Evolutionary conservation across 371 early-diverging fungal species (phyloP), one percentile per base, ranked within the genome.

Genomic region (Apophysomyces trapeziformis): DNA sequence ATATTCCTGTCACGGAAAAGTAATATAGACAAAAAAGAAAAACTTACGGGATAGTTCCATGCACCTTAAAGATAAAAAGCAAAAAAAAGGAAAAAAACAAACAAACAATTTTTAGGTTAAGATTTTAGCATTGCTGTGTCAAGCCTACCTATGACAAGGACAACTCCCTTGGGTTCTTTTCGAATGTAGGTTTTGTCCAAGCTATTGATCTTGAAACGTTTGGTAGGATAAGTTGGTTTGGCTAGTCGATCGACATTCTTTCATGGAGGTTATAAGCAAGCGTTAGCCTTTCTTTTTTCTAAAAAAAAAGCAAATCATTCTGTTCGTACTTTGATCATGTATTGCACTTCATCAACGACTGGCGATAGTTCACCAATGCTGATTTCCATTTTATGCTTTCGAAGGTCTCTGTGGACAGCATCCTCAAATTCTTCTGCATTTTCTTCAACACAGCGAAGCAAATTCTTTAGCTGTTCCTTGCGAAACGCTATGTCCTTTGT

Each of bases 11-110:
- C 32, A 26, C 0, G 32, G 2, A 26, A 26, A 26, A 26, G 32
- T 26, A 26, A 26, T 2, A 26, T 26, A 26, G 32, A 26, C 32
- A 26, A 9, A 50, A 18, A 41, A 7, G 62, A 32, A 36, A 35
- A 16, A 41, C 66, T 38, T 75, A 95, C 69, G 35, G 93, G 95
- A 75, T 92, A 96, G 73, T 97, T 97, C 98, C 97, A 96, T 2
- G 96, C 83, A n/a, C 83, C 82, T 79, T 60, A 13, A 65, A 45
- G 38, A 46, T 7, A 54, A 41, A 5, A 41, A 13, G 13, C 1
- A 58, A 18, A 35, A 26, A 26, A 65, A 45, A 44, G 38, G 5
- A 54, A 41, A 41, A 5, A 4, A 41, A 41, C 54, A 18, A 21
- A 39, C 12, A 60, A 13, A 13, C 32, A 3, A 26, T 26, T 26